Percentiles rank a stretch among this genome's conserved stretches.
Evolutionary conservation across 2,329 filamentous ascomycete genomes (phyloP).

Genomic region (Claviceps pusilla): DNA sequence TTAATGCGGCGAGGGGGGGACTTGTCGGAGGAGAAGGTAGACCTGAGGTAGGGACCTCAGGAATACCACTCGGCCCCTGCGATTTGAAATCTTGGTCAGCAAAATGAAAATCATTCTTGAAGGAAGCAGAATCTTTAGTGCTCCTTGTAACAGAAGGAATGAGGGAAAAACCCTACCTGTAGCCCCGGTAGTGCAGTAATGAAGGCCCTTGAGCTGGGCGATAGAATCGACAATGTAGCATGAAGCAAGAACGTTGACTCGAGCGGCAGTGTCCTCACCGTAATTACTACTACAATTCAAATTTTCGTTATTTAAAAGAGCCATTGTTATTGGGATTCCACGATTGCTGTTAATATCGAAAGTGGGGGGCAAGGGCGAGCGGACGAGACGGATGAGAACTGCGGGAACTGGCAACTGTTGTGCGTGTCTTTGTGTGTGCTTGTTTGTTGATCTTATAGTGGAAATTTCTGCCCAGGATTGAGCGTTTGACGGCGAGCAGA

Average conservation of each 20-base stretch:
- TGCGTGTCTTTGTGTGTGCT: not conserved
- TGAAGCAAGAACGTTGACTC: slow-evolving; percentile 70
- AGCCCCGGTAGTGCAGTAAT: slow-evolving; percentile 89
- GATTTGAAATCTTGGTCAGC: slow-evolving; percentile 9
- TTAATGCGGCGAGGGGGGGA: slow-evolving; percentile 71
- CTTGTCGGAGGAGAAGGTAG: slow-evolving; percentile 74
- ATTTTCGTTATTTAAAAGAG: slow-evolving; percentile 57
- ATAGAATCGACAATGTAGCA: slow-evolving; percentile 74
- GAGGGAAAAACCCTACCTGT: slow-evolving; percentile 39
- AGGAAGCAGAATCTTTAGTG: not conserved
- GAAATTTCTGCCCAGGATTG: not conserved
- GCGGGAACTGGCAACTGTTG: slow-evolving; percentile 5
- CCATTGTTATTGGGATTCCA: slow-evolving; percentile 29
- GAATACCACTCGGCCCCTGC: slow-evolving; percentile 80
- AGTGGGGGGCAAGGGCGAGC: not conserved
- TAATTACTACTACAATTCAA: slow-evolving; percentile 63
- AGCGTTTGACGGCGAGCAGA: not conserved
- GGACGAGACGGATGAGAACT: not conserved
- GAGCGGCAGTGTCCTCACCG: slow-evolving; percentile 49
- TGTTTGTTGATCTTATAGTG: not conserved
- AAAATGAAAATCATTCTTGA: not conserved
- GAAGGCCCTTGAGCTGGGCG: slow-evolving; percentile 63
- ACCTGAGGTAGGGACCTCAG: slow-evolving; percentile 79
- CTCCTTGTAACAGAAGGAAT: too few relatives aligned
- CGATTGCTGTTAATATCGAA: slow-evolving; percentile 10